Base-by-base conservation (phyloP, 306 rosid genomes). In the Acmispon strigosus region DNA sequence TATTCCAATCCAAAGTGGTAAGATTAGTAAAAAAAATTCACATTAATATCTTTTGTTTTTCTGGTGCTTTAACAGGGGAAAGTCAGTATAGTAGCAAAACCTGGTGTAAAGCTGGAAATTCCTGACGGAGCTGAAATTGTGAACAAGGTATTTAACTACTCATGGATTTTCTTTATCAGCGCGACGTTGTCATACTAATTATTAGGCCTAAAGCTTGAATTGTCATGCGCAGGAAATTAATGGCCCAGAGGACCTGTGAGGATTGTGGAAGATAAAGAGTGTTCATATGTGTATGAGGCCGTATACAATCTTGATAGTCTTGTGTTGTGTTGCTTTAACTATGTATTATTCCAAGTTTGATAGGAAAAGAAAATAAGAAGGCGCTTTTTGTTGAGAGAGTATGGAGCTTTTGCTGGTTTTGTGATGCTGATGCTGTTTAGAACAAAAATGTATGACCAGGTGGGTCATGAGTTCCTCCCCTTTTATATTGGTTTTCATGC, bases 221-320 rank as follows among this genome's bases (percentile, higher is more conserved):
- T 69, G 58, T 27, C 13, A 7, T 71, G 47, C 50, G 53, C 89
- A 92, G 98, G 84, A 86, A 70, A 85, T 92, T 71, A 85, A 80
- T 18, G 91, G 89, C 32, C 87, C 87, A 1, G 93, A 82, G 84
- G 98, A 92, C 70, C 62, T 92, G 19, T 86, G 76, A 85, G 65
- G 32, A 22, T 22, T 3, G 24, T 1, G 2, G 63, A 49, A 51
- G 78, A 62, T 66, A 34, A 52, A 10, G 58, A 45, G 58, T 62
- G 20, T 49, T n/a, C n/a, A 42, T 37, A 52, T 53, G 74, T 34
- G 74, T 34, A 36, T 42, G 20, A 14, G 82, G 34, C 73, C 24
- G 50, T 44, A 22, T 71, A 24, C 62, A 36, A 11, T 67, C 24
- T 63, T 29, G 62, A 52, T 48, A 67, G 62, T 55, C 43, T 13